These are phyloP conservation scores for Glycine tomentella DNA, from an alignment of 306 rosid species.

Conservation along the genomic window DNA sequence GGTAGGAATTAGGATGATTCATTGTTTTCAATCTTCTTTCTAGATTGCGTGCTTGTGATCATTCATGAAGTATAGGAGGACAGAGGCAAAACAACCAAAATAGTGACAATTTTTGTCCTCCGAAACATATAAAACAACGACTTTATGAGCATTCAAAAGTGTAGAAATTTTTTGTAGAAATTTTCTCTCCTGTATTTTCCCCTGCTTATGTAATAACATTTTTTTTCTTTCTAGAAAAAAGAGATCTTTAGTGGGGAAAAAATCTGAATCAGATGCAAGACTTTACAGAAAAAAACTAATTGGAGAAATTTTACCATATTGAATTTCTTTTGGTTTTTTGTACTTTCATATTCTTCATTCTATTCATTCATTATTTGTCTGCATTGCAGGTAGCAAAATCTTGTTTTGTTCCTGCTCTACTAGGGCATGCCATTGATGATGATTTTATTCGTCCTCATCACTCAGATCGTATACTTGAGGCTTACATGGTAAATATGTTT, in stretches of 20 bases:
- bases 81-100: background rate
- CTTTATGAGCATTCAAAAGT: background rate
- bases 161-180: background rate
- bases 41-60: background rate
- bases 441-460: constrained; percentile 96
- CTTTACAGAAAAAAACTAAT: background rate
- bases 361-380: constrained; percentile 40
- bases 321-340: background rate
- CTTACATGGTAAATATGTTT: constrained; percentile 74
- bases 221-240: background rate
- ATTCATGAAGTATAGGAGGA: background rate
- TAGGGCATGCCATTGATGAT: constrained; percentile 95
- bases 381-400: constrained; percentile 80
- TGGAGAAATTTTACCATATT: background rate
- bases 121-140: background rate
- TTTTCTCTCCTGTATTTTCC: background rate
- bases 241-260: background rate
- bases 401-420: constrained; percentile 81
- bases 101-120: background rate
- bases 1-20: background rate
- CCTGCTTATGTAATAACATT: background rate
- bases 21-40: background rate
- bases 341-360: background rate
- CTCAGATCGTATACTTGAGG: constrained; percentile 83
- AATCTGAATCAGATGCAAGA: background rate